These are phyloP conservation scores for Fusarium torulosum DNA, from an alignment of 2,329 filamentous ascomycete genomes.

Conservation along the genomic window DNA sequence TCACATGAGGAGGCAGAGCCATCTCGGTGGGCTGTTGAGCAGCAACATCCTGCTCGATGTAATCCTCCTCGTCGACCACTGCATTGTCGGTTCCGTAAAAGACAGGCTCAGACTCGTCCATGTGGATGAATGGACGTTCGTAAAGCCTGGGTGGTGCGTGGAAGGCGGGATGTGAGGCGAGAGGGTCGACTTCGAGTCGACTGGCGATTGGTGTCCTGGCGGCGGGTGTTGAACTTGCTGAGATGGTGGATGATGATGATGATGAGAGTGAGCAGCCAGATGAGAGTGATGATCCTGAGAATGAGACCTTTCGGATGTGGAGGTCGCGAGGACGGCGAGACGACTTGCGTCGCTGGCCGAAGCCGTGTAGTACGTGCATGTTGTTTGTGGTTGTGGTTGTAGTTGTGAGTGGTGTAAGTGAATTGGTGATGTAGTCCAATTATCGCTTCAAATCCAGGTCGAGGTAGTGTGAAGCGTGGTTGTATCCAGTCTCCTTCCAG, in stretches of 20 bases:
- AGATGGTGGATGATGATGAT: slow-evolving; percentile 51
- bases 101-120: slow-evolving; percentile 47
- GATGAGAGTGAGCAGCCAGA: slow-evolving; percentile 54
- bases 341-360: slow-evolving; percentile 54
- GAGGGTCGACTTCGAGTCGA: slow-evolving; percentile 51
- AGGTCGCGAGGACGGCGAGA: slow-evolving; percentile 53
- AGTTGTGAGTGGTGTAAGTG: background rate
- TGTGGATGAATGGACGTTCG: slow-evolving; percentile 52
- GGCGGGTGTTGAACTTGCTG: slow-evolving; percentile 33
- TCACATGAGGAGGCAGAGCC: slow-evolving; percentile 50
- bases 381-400: slow-evolving; percentile 29
- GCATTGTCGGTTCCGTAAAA: slow-evolving; percentile 45
- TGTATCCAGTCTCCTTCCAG: slow-evolving; percentile 14
- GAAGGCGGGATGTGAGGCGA: slow-evolving; percentile 53
- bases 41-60: slow-evolving; percentile 46
- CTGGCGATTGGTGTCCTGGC: slow-evolving; percentile 45
- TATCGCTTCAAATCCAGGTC: background rate
- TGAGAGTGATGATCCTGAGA: slow-evolving; percentile 56
- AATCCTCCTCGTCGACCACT: slow-evolving; percentile 43
- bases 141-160: slow-evolving; percentile 55
- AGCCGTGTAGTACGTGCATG: slow-evolving; percentile 56
- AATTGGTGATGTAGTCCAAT: slow-evolving; percentile 4
- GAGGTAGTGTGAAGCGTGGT: background rate
- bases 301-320: slow-evolving; percentile 58
- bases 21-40: slow-evolving; percentile 47